Evolutionary conservation across 2,329 filamentous ascomycete genomes (phyloP).

Genomic region (Phialophora expanda): DNA sequence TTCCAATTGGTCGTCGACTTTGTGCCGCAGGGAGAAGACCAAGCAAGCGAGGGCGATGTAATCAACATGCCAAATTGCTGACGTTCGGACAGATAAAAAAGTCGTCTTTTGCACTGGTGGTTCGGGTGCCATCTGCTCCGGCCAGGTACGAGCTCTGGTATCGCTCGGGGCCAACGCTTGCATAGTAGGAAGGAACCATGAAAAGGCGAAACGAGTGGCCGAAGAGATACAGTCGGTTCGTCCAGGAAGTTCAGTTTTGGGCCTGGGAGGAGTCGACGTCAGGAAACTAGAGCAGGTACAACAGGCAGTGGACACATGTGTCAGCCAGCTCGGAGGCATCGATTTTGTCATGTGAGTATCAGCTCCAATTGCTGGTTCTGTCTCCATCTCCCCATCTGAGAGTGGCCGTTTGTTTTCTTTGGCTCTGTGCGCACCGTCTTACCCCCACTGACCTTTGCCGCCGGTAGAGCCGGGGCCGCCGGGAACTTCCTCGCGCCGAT

Average conservation of each 20-base stretch:
- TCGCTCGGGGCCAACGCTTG: slow-evolving; percentile 89
- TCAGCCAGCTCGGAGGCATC: slow-evolving; percentile 79
- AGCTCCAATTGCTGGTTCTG: background rate
- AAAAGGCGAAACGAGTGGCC: slow-evolving; percentile 82
- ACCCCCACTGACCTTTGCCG: background rate
- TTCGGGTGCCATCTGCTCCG: slow-evolving; percentile 89
- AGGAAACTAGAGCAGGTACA: slow-evolving; percentile 71
- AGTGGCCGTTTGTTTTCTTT: background rate
- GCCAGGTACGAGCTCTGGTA: slow-evolving; percentile 87
- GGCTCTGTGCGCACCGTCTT: background rate
- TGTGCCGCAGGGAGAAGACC: too few relatives aligned
- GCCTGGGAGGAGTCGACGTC: slow-evolving; percentile 76
- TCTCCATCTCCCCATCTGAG: background rate
- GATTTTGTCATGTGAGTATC: slow-evolving; percentile 83
- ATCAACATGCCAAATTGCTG: background rate
- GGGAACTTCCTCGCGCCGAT: slow-evolving; percentile 27
- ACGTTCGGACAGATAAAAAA: slow-evolving; percentile 56
- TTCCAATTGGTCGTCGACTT: too few relatives aligned
- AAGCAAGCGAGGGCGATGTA: too few relatives aligned
- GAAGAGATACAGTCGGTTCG: slow-evolving; percentile 79
- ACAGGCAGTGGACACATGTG: slow-evolving; percentile 77
- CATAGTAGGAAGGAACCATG: slow-evolving; percentile 85
- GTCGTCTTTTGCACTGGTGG: slow-evolving; percentile 95
- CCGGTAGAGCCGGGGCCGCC: slow-evolving; percentile 26
- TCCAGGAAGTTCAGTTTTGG: slow-evolving; percentile 78